Base-by-base conservation (phyloP, 805 yeast genomes). In the Candida ovalis region DNA sequence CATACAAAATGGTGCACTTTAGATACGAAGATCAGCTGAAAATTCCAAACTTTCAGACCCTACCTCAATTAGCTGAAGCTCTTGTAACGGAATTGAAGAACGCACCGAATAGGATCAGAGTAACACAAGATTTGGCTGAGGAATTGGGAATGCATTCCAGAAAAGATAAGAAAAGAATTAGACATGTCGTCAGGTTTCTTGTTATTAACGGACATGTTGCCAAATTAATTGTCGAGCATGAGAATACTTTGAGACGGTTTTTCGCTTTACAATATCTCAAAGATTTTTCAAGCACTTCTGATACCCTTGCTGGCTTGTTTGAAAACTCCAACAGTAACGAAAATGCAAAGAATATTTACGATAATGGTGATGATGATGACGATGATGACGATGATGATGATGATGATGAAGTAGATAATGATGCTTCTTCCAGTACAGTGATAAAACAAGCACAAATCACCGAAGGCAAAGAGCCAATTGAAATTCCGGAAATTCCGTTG, bases 101-200 rank as follows among this genome's bases (percentile, higher is more conserved):
- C 4, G 86, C 87, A 0, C 85, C 85, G 37, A 76, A 78, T 55
- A 76, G 77, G 4, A 71, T 84, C 10, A 72, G 91, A 45, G 80
- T 83, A 27, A 75, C 81, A 17, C 63, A 72, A 27, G 91, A 85
- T 63, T 68, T 86, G 54, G 80, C 79, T 54, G 68, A 77, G 30
- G 88, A 84, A 57, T 58, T 84, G 39, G 74, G 75, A 39, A 70
- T 81, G 55, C 79, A 73, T 47, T 68, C 70, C 25, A 70, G 67
- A 7, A 53, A 55, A 38, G 67, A 70, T 4, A 56, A 66, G 2
- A 63, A 69, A 18, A 63, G 66, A 42, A 58, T 69, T 23, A 64
- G 76, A 13, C 75, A 75, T 47, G 72, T 80, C 2, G 70, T 80
- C 4, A 66, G 73, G 49, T 74, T 81, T 2, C 64, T 79, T 52